Evolutionary conservation across 805 yeast species (phyloP).

Genomic region (Yarrowia sp.): DNA sequence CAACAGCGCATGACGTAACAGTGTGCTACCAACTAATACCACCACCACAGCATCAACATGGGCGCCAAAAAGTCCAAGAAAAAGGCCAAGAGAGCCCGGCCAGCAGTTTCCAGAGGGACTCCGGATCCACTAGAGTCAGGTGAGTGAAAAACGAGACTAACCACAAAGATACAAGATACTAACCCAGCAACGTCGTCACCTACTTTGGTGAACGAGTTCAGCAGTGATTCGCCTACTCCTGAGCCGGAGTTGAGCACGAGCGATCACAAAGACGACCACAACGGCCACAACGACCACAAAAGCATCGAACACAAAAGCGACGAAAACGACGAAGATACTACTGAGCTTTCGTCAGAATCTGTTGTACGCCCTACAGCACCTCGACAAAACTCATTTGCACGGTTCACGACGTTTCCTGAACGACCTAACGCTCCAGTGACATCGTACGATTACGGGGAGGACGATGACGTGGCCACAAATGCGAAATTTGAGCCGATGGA

Average conservation of each 20-base stretch:
- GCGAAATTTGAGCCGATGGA: slow-evolving; percentile 2
- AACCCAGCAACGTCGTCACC: slow-evolving; percentile 6
- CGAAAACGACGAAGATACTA: not conserved
- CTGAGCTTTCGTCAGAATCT: not conserved
- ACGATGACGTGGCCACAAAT: not conserved
- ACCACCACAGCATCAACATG: not conserved
- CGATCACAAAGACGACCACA: not conserved
- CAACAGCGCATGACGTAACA: slow-evolving; percentile 10
- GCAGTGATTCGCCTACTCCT: not conserved
- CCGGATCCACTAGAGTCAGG: not conserved
- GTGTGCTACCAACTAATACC: not conserved
- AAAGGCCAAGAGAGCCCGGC: slow-evolving; percentile 25
- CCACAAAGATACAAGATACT: not conserved
- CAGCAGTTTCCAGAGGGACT: not conserved
- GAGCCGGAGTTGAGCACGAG: not conserved
- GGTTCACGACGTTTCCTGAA: not conserved
- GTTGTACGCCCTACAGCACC: not conserved
- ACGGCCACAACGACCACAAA: not conserved
- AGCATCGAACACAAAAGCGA: not conserved
- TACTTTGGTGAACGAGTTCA: not conserved
- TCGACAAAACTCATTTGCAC: slow-evolving; percentile 5
- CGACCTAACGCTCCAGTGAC: not conserved
- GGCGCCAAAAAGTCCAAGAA: slow-evolving; percentile 24
- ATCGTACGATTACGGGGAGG: not conserved
- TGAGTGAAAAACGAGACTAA: not conserved